Evolutionary conservation across 495 filamentous ascomycete species (phyloP), one percentile per base, ranked within the genome.

Genomic region (Haplographium delicatum): DNA sequence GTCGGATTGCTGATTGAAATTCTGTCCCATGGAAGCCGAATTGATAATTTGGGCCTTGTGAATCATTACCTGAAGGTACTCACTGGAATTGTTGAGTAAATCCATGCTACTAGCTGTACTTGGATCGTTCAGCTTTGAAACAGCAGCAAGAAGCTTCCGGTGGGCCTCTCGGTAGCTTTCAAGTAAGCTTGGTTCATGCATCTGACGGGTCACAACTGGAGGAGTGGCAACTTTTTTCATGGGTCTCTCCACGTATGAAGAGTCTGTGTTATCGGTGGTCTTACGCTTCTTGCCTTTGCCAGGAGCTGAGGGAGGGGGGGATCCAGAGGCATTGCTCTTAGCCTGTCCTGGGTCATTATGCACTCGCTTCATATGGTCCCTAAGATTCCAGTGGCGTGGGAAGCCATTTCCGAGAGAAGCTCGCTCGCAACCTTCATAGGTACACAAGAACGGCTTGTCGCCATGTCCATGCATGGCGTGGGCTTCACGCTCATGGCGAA

Each of bases 401-500:
- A 96, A 96, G 60, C 90, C 90, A 66, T 90, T 83, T 60, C 86
- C 87, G 20, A 79, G 72, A 38, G 82, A 68, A 43, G 87, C 80
- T 49, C 90, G 83, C 47, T 95, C 88, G 62, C 90, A 96, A 44
- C 85, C 88, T 41, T 82, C 73, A 67, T 86, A 91, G 25, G 79
- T 78, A 73, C 90, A 96, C 25, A 89, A 78, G 62, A 90, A 87
- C 11, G 89, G 88, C 69, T 90, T 91, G 61, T 89, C 85, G 51
- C 89, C 89, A 60, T 96, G 89, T 56, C 89, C 89, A 65, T 96
- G 89, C 80, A 95, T 85, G 62, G 87, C 89, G 66, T 96, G 90
- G 50, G 88, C 88, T 71, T 96, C 90, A 59, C 90, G 82, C 72
- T 95, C 89, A 61, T 96, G 90, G 33, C 90, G 88, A 56, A 95